Conservation (phyloP, 345 rosid species). For the Carallia brachiata region DNA sequence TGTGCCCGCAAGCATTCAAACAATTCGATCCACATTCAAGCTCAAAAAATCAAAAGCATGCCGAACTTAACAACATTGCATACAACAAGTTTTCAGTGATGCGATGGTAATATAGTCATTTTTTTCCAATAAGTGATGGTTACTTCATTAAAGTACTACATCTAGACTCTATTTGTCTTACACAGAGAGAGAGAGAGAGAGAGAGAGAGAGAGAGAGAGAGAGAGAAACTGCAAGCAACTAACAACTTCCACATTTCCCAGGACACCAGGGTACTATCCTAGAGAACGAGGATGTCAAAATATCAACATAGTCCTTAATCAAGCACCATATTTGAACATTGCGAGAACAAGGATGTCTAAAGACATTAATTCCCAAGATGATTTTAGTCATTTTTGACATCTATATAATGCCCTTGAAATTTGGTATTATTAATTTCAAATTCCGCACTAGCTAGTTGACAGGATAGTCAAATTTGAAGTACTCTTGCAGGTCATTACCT, state of each 20-base stretch:
- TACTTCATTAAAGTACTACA: too few species aligned
- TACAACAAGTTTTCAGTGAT: background rate
- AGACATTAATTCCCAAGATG: too few species aligned
- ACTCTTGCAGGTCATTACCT: constrained; percentile 40
- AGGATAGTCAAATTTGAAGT: too few species aligned
- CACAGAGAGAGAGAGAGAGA: background rate
- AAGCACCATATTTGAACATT: background rate
- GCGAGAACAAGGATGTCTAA: too few species aligned
- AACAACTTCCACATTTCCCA: background rate
- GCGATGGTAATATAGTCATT: background rate
- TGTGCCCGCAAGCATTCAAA: constrained; percentile 25
- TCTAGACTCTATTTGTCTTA: too few species aligned
- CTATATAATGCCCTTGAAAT: background rate
- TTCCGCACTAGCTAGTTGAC: too few species aligned
- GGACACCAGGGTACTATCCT: too few species aligned
- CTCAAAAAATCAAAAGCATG: background rate
- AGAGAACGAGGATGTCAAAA: too few species aligned
- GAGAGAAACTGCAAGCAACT: background rate
- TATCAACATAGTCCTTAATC: background rate
- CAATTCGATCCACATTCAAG: constrained; percentile 5
- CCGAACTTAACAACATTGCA: background rate
- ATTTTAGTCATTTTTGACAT: background rate
- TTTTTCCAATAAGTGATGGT: too few species aligned
- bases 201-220: background rate
- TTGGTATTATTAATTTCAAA: constrained; percentile 2